Evolutionary conservation across 352 stramenopile genomes (phyloP).

Genomic region (Nothophytophthora sp.): DNA sequence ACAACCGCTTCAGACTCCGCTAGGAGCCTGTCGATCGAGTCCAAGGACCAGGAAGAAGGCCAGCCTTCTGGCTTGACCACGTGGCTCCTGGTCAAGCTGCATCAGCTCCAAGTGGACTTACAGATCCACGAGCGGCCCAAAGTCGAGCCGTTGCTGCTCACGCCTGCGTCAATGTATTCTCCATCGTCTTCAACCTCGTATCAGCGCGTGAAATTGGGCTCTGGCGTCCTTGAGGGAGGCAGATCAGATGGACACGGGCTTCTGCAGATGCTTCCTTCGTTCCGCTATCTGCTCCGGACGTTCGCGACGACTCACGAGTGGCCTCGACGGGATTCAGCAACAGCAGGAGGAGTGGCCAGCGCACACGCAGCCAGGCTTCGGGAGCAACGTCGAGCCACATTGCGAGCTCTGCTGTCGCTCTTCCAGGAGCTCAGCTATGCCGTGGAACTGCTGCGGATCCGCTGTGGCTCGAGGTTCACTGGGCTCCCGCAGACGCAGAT

Average conservation of each 20-base stretch:
- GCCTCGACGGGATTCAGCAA: constrained; percentile 3
- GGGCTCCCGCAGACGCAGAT: neutral
- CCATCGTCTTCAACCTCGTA: constrained; percentile 6
- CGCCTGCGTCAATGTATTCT: constrained; percentile 6
- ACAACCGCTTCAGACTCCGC: neutral
- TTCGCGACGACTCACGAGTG: constrained; percentile 16
- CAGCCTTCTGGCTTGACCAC: constrained; percentile 22
- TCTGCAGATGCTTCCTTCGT: constrained; percentile 35
- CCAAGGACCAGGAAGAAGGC: constrained; percentile 9
- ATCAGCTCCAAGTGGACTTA: constrained; percentile 42
- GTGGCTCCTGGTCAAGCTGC: constrained; percentile 37
- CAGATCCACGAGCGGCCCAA: constrained; percentile 27
- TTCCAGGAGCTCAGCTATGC: constrained; percentile 21
- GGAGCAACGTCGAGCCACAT: constrained; percentile 23
- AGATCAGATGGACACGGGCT: constrained; percentile 13
- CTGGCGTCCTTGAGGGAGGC: neutral
- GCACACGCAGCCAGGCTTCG: constrained; percentile 14
- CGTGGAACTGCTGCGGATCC: constrained; percentile 27
- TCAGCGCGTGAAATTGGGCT: constrained; percentile 1
- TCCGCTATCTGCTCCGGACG: constrained; percentile 16
- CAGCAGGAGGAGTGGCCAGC: constrained; percentile 2
- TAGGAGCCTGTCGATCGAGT: neutral
- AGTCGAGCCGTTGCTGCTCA: constrained; percentile 23
- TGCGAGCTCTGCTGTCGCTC: constrained; percentile 21
- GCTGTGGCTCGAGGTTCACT: constrained; percentile 24